Conservation (phyloP, 2,329 filamentous ascomycete species). For the Cladophialophora chaetospira region DNA sequence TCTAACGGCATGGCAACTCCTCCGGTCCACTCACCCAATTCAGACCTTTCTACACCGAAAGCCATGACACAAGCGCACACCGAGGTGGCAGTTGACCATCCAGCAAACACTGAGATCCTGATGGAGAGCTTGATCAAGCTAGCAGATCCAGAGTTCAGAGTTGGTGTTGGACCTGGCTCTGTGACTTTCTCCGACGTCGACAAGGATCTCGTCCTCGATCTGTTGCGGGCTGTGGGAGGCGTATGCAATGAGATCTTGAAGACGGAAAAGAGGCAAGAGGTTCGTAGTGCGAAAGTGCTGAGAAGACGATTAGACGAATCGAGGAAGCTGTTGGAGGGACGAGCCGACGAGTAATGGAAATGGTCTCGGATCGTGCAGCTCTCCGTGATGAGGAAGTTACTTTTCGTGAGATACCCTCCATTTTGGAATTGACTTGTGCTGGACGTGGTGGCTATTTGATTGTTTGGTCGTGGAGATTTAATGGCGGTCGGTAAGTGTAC, state of each 20-base stretch:
- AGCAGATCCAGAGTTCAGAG: conserved; percentile 31
- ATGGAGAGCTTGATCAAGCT: conserved; percentile 35
- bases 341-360: conserved; percentile 48
- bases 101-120: conserved; percentile 32
- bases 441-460: too few relatives aligned
- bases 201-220: conserved; percentile 57
- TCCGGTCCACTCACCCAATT: conserved; percentile 22
- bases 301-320: conserved; percentile 74
- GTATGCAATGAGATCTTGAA: conserved; percentile 56
- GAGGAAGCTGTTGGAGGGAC: conserved; percentile 70
- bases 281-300: conserved; percentile 63
- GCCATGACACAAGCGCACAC: not conserved
- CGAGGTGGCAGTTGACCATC: conserved; percentile 18
- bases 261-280: conserved; percentile 61
- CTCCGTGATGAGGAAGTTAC: not conserved
- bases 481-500: too few relatives aligned
- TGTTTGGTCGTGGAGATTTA: too few relatives aligned
- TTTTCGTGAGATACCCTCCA: not conserved
- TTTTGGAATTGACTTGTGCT: too few relatives aligned
- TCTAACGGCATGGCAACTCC: conserved; percentile 29
- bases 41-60: conserved; percentile 6
- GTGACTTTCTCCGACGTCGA: conserved; percentile 50
- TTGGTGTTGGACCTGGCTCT: conserved; percentile 22
- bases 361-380: not conserved
- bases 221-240: conserved; percentile 53